Evolutionary conservation across 768 basidiomycete species (phyloP).

Genomic region (Gyrodon lividus): DNA sequence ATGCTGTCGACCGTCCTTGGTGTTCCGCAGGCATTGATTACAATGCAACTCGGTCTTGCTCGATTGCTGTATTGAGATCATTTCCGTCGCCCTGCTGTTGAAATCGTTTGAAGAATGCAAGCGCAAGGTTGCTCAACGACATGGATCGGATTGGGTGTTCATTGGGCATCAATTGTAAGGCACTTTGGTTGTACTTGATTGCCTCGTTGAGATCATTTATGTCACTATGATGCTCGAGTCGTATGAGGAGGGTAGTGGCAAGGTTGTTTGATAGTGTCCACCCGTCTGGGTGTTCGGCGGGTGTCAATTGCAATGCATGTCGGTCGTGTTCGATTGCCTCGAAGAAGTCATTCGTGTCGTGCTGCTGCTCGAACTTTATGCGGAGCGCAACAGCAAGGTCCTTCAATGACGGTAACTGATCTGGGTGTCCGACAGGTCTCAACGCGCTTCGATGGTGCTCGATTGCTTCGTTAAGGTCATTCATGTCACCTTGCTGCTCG

Average conservation of each 20-base stretch:
- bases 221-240: conserved; percentile 6
- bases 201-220: conserved; percentile 15
- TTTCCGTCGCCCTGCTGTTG: conserved; percentile 2
- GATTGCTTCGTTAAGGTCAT: no score
- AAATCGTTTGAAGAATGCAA: conserved; percentile 7
- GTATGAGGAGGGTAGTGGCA: background rate
- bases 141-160: background rate
- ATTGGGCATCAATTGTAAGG: background rate
- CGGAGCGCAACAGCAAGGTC: no score
- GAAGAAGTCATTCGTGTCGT: no score
- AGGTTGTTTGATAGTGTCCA: background rate
- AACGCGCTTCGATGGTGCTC: no score
- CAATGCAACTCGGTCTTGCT: conserved; percentile 1
- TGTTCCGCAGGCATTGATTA: background rate
- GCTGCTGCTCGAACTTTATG: no score
- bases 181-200: background rate
- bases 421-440: no score
- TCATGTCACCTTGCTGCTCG: no score
- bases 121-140: conserved; percentile 14
- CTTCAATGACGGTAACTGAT: no score
- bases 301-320: no score
- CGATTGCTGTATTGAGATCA: conserved; percentile 19
- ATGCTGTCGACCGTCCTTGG: background rate
- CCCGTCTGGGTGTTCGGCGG: background rate
- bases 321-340: no score